phyloP scores from a whole-genome alignment of 2,329 filamentous ascomycete species.

The Zopfia rhizophila region DNA sequence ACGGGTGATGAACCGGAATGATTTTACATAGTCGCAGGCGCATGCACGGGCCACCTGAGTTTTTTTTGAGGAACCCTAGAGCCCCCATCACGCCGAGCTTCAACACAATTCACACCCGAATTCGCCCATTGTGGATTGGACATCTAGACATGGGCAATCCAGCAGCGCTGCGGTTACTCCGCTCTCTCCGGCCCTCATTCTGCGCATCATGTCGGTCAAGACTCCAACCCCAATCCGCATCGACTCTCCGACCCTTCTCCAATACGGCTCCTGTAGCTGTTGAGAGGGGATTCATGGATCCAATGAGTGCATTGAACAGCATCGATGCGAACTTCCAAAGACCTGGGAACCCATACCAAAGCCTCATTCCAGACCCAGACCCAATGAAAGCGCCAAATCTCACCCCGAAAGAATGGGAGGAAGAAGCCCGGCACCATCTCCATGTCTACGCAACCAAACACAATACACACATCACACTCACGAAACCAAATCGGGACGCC shows the following conservation, averaged over 20 bases:
- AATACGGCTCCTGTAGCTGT: slow-evolving; percentile 31
- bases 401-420: slow-evolving; percentile 38
- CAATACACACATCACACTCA: slow-evolving; percentile 94
- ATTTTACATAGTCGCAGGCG: slow-evolving; percentile 34
- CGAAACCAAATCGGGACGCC: slow-evolving; percentile 80
- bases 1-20: slow-evolving; percentile 21
- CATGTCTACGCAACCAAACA: slow-evolving; percentile 90
- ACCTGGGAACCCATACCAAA: slow-evolving; percentile 21
- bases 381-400: slow-evolving; percentile 23
- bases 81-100: slow-evolving; percentile 13
- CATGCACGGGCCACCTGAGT: slow-evolving; percentile 35
- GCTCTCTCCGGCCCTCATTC: slow-evolving; percentile 44
- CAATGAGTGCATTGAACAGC: slow-evolving; percentile 24
- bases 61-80: slow-evolving; percentile 26
- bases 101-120: slow-evolving; percentile 20
- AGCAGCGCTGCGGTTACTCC: slow-evolving; percentile 38
- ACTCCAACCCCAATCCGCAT: slow-evolving; percentile 25
- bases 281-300: slow-evolving; percentile 1
- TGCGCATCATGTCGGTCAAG: slow-evolving; percentile 52
- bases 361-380: slow-evolving; percentile 31
- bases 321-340: slow-evolving; percentile 29
- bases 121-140: slow-evolving; percentile 25
- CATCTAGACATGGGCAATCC: slow-evolving; percentile 34
- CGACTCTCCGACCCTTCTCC: slow-evolving; percentile 46
- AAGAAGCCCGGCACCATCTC: slow-evolving; percentile 78